Conservation (phyloP, 1,139 yeast genomes). For the Yamadazyma mexicana region DNA sequence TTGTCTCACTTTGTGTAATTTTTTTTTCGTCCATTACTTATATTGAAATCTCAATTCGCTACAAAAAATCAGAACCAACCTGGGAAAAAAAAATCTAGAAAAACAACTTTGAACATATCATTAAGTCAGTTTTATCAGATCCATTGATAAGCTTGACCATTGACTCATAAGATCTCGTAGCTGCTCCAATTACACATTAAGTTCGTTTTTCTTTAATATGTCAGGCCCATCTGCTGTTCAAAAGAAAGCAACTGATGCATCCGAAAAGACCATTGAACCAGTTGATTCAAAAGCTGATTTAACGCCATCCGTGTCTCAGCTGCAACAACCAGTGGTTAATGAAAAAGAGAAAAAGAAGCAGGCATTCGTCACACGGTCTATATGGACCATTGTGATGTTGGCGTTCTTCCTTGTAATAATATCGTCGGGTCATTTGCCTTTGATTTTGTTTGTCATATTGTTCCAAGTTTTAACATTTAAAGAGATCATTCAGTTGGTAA, state of each 20-base stretch:
- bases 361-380: constrained; percentile 84
- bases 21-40: background rate
- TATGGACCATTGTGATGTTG: constrained; percentile 95
- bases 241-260: background rate
- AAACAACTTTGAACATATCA: background rate
- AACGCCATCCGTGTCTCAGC: constrained; percentile 3
- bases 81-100: background rate
- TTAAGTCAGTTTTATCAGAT: no score
- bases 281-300: background rate
- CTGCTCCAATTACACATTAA: no score
- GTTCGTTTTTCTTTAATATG: no score
- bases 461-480: constrained; percentile 84
- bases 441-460: constrained; percentile 67
- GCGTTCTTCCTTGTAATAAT: constrained; percentile 66
- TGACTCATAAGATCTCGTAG: no score
- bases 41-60: constrained; percentile 3
- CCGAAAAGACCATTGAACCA: background rate
- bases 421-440: constrained; percentile 86
- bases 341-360: constrained; percentile 70
- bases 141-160: no score
- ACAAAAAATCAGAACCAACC: background rate
- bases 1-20: background rate
- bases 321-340: constrained; percentile 8
- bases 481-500: constrained; percentile 86
- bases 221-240: background rate